Base-by-base conservation (phyloP, 768 basidiomycete species). In the Filobasidium floriforme region DNA sequence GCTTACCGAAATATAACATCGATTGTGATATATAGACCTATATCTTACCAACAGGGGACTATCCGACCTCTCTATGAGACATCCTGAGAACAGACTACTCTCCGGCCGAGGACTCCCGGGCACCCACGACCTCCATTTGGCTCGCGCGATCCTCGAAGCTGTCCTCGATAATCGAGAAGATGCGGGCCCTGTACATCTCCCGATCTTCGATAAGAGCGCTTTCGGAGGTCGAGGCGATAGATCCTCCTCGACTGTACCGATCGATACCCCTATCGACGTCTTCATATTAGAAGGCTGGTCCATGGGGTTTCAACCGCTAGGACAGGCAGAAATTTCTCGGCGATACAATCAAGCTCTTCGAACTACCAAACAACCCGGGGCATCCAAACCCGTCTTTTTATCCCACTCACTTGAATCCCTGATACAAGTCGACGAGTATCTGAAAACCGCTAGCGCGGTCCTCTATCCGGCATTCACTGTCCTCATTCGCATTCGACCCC, bases 261-360 rank as follows among this genome's bases (percentile, higher is more conserved):
- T 63, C 24, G 62, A 63, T 43, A 79, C 81, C 41, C 80, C 80
- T 69, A 68, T 88, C 7, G 90, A 99, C 73, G 81, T 98, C 15
- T 87, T 98, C 60, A 83, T 99, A 59, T 80, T 99, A 60, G 94
- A 99, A 80, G 94, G 94, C 14, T 99, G 94, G 94, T 91, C 88
- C 77, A 85, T 89, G 37, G 93, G 94, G 0, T 97, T 96, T 74
- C 82, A 83, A 61, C 86, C 90, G 1, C 81, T 89, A 7, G 71
- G 80, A 0, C 54, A 69, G n/a, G 78, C 80, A 14, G 83, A 85
- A 67, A 75, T 91, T 37, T 81, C 84, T 52, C 75, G 74, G 46
- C 80, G 82, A 41, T 90, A 87, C 68, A 62, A 70, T 5, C 49
- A 66, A n/a, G 74, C 66, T 54, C 62, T 44, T 6, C 22, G 18